Base-by-base conservation (phyloP, 2,329 filamentous ascomycete species). In the Cordyceps militaris region DNA sequence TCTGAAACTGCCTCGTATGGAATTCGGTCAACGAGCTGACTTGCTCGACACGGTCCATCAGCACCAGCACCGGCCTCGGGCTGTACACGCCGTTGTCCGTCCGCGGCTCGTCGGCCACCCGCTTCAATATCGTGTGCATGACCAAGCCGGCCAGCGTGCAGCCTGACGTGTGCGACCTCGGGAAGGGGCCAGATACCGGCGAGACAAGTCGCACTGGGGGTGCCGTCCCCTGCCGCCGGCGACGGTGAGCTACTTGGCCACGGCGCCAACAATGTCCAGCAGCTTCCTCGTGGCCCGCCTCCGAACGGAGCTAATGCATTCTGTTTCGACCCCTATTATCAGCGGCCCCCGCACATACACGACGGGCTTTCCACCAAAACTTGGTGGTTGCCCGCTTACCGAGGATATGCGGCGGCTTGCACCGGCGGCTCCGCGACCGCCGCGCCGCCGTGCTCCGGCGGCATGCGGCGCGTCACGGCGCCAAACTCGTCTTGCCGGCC, bases 401-500 rank as follows among this genome's bases (percentile, higher is more conserved):
- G 4, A 49, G 3, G 3, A 49, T 34, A 13, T 34, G 28, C 10
- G 46, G 46, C 11, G 14, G 30, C 46, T 10, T 49, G 46, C 28
- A 16, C 6, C 24, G 3, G 10, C 28, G 2, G 10, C n/a, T 21
- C 5, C 10, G 8, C n/a, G 7, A 14, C 4, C 13, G 28, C 11
- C 8, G 46, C 28, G 10, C 4, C 11, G 46, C 11, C 46, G n/a
- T 34, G n/a, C 10, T 49, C 46, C 28, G 28, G 32, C 28, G 34
- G 19, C 46, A 49, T 34, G 1, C 28, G 46, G 19, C 34, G 55
- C 11, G 65, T 59, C 9, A 61, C 60, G 7, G 32, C 38, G 24
- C 59, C 47, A 36, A 71, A 70, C 1, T 59, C 51, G 6, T 63
- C 59, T 3, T 60, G 53, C 10, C 63, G 57, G 0, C 69, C 69